Evolutionary conservation across 1,284 basidiomycete genomes (phyloP), one percentile per base, ranked within the genome.

Genomic region (Puccinia coronata): DNA sequence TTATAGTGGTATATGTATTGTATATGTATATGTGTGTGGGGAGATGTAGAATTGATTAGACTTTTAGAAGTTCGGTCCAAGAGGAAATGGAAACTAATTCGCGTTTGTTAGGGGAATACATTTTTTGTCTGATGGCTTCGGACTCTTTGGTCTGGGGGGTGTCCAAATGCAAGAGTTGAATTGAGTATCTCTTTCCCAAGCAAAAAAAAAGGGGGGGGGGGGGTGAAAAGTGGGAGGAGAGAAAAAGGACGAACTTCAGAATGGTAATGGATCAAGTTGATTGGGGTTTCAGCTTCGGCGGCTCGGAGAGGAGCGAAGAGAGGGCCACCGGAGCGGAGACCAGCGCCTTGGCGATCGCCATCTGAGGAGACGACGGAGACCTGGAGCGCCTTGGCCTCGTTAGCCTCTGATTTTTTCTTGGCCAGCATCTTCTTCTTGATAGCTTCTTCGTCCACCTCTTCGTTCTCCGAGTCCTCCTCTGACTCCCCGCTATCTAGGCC

Each of bases 301-400:
- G 84, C 84, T 73, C 84, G 69, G 67, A 84, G 36, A 59, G 85
- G 84, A 1, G 83, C 83, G 82, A 85, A 85, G 36, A 85, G 63
- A 1, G 83, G 82, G n/a, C 83, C 85, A 53, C 83, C 85, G 5
- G 83, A 82, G 20, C 84, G 73, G 55, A 69, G 74, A 12, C 73
- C 82, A n/a, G 67, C 67, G 25, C 49, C 63, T 20, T 59, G 74
- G 11, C 51, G 59, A 67, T 71, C 78, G 11, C 57, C 63, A n/a
- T 82, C 82, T 65, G 55, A 76, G 71, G 82, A 63, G 78, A 83
- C 83, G 67, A 84, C 74, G 41, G 82, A 83, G 6, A 84, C 83
- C 79, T 84, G 84, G 0, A 84, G 83, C 3, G 83, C 83, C 71
- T 84, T 86, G 25, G 83, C 82, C 65, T 83, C 84, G 61, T 84